phyloP scores from a whole-genome alignment of 2,329 filamentous ascomycete genomes.

The Mollisia scopiformis region DNA sequence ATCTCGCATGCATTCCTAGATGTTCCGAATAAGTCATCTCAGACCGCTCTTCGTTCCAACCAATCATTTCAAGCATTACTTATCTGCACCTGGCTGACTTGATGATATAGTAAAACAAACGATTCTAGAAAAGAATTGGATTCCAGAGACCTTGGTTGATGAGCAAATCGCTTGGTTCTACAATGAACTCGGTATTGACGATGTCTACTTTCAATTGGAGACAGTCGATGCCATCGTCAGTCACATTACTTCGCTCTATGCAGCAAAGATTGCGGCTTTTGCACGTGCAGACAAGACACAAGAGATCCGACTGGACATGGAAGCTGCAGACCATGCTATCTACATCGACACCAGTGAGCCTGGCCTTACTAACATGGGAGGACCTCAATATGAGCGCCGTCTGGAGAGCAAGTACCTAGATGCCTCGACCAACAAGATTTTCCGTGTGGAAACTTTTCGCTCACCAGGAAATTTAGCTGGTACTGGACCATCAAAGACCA shows the following conservation, averaged over 20 bases:
- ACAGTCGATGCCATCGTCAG: conserved; percentile 83
- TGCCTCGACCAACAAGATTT: conserved; percentile 69
- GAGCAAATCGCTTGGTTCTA: conserved; percentile 96
- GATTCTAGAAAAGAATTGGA: conserved; percentile 73
- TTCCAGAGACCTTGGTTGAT: conserved; percentile 81
- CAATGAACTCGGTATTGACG: conserved; percentile 94
- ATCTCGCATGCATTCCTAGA: background rate
- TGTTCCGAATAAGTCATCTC: background rate
- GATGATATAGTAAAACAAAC: conserved; percentile 62
- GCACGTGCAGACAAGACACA: conserved; percentile 91
- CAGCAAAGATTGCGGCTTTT: conserved; percentile 92
- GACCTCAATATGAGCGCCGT: conserved; percentile 90
- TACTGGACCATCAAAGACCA: conserved; percentile 68
- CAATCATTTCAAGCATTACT: background rate
- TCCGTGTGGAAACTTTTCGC: conserved; percentile 96
- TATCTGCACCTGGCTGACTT: conserved; percentile 15
- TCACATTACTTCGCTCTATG: conserved; percentile 95
- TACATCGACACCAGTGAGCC: conserved; percentile 98
- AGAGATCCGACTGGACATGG: conserved; percentile 95
- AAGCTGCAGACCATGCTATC: conserved; percentile 91
- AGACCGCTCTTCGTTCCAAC: background rate
- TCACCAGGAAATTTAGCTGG: conserved; percentile 80
- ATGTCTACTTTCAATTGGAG: conserved; percentile 97
- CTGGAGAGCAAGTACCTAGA: conserved; percentile 97
- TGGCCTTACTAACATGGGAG: conserved; percentile 73